These are phyloP conservation scores for Eucalyptus tenuipes DNA, from an alignment of 345 rosid species.

Conservation along the genomic window DNA sequence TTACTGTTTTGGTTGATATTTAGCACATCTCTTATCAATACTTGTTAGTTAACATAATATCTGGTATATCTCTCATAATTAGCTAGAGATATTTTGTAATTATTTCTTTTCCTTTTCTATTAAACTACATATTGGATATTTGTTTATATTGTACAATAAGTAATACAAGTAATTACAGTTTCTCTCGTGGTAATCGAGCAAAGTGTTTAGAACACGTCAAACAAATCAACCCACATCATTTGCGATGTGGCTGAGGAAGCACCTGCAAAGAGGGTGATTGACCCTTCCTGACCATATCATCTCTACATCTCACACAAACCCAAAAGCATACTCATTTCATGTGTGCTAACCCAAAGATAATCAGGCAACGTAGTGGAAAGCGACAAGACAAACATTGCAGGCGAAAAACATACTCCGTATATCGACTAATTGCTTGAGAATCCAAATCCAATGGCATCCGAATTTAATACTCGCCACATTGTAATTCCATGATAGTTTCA, in stretches of 20 bases:
- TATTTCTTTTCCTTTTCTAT: background rate
- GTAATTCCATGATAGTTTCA: background rate
- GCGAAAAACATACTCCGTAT: background rate
- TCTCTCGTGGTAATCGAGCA: background rate
- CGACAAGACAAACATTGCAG: background rate
- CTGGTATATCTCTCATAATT: background rate
- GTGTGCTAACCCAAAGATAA: background rate
- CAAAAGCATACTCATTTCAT: background rate
- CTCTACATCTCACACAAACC: background rate
- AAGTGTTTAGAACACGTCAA: background rate
- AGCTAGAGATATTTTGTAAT: background rate
- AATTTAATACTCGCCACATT: background rate
- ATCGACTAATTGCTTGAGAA: background rate
- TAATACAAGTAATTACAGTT: background rate
- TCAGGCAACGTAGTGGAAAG: background rate
- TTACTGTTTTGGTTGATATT: background rate
- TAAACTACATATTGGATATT: background rate
- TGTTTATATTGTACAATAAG: background rate
- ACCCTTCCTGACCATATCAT: background rate
- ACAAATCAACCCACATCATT: background rate
- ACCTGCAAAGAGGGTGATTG: background rate
- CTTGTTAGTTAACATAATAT: background rate
- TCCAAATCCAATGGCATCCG: background rate
- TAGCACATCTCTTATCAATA: background rate
- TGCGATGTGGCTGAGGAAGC: background rate